phyloP scores from a whole-genome alignment of 2,329 filamentous ascomycete species.

The Fusarium guadeloupense region DNA sequence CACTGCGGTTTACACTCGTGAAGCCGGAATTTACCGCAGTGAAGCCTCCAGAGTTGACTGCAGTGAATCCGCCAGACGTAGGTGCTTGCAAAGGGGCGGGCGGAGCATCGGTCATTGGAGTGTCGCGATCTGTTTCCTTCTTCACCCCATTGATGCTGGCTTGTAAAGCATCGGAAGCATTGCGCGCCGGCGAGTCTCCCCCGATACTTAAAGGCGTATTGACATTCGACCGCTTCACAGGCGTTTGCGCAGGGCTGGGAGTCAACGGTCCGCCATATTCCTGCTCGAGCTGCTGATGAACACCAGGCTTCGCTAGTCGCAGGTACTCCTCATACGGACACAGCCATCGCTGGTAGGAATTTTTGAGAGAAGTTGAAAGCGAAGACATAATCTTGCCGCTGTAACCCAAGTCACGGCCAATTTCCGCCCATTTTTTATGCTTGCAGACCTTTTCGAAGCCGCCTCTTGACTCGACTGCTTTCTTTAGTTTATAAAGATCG shows the following conservation, averaged over 20 bases:
- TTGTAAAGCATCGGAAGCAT: constrained; percentile 64
- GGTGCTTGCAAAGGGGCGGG: constrained; percentile 48
- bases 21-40: constrained; percentile 76
- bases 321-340: constrained; percentile 97
- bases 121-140: constrained; percentile 59
- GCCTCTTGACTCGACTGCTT: constrained; percentile 92
- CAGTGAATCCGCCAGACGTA: constrained; percentile 54
- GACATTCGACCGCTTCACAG: constrained; percentile 72
- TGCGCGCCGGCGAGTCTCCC: constrained; percentile 72
- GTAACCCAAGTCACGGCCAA: constrained; percentile 94
- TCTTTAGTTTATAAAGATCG: constrained; percentile 94
- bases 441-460: constrained; percentile 98
- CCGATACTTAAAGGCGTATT: constrained; percentile 67
- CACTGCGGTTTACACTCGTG: constrained; percentile 70
- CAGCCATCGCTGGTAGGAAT: constrained; percentile 97
- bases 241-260: constrained; percentile 73
- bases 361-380: constrained; percentile 95
- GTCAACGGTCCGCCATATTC: constrained; percentile 94
- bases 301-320: constrained; percentile 87
- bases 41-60: constrained; percentile 66
- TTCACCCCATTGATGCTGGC: constrained; percentile 57
- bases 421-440: constrained; percentile 98
- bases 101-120: constrained; percentile 58
- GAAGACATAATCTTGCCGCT: constrained; percentile 99
- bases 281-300: constrained; percentile 93